These are phyloP conservation scores for Euryodendron excelsum DNA, from an alignment of 148 eudicot species.

Conservation along the genomic window DNA sequence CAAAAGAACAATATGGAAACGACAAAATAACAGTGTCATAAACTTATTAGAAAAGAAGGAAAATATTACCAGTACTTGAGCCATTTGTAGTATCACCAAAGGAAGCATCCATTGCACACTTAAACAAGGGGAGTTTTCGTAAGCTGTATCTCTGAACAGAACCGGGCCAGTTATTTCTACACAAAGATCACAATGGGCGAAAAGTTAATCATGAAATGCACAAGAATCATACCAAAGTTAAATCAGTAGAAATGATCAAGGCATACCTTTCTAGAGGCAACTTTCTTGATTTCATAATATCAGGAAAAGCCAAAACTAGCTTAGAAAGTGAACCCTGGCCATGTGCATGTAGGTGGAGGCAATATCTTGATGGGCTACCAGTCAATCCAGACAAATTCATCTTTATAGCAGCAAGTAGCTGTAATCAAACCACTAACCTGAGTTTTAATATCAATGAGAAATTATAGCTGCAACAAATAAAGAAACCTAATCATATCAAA, in stretches of 20 bases:
- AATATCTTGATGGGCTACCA: conserved; percentile 46
- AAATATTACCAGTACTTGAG: conserved; percentile 48
- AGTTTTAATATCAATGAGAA: too few species aligned
- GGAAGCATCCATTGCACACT: conserved; percentile 78
- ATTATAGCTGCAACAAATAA: conserved; percentile 3
- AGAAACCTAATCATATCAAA: background rate
- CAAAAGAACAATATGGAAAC: too few species aligned
- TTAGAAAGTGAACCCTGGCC: conserved; percentile 26
- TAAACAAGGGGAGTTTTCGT: conserved; percentile 26
- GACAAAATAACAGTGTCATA: background rate
- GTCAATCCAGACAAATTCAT: conserved; percentile 55
- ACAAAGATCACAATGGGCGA: conserved; percentile 13
- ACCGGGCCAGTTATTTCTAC: conserved; percentile 40
- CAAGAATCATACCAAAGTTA: background rate
- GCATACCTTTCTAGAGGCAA: conserved; percentile 36
- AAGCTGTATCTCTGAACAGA: conserved; percentile 25
- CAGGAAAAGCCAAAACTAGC: conserved; percentile 23
- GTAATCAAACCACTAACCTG: too few species aligned
- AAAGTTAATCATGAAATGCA: conserved; percentile 16
- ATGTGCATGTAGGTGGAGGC: conserved; percentile 48
- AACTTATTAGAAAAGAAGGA: too few species aligned
- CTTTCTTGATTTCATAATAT: conserved; percentile 23
- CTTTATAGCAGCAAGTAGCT: too few species aligned
- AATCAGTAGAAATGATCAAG: background rate
- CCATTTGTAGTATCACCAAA: conserved; percentile 59